Evolutionary conservation across 2,329 filamentous ascomycete genomes (phyloP), one percentile per base, ranked within the genome.

Genomic region (Capronia epimyces): DNA sequence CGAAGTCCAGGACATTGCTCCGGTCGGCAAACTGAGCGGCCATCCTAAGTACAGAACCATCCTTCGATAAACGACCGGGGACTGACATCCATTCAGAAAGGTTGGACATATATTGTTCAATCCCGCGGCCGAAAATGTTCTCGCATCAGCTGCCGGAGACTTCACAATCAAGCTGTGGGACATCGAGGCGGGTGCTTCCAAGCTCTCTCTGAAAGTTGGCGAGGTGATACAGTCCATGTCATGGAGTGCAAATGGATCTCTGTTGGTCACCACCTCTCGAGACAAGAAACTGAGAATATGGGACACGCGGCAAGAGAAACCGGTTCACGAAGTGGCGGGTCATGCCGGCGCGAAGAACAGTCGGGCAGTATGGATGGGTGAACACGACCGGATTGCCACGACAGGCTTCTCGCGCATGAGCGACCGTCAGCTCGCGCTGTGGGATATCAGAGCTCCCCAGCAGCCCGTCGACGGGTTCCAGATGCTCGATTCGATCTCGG

Each of bases 341-440:
- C 93, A 98, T 69, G 79, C 83, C 24, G 93, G 93, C 50, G 93
- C 93, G 61, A 98, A 98, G 80, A 97, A 95, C 77, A 96, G 91
- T 72, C 86, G 93, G 66, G 86, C 86, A 24, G 90, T 95, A 12
- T 98, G 93, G 93, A 80, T 98, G 79, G 93, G 91, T 66, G 93
- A 97, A 71, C 89, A 94, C 66, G 94, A 97, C 73, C 84, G 91
- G 59, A 84, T 98, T 64, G 93, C 88, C 46, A 97, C 93, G 1
- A 97, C 93, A 4, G 93, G 93, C 59, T 98, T 98, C 78, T 96
- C 90, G 44, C 87, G 84, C 67, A 97, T 97, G 93, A 97, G 93
- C 68, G 93, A 98, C 73, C 84, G 93, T 47, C 93, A 98, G 69
- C 79, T 98, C 61, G 93, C 87, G 46, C 78, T 98, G 31, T 98